Evolutionary conservation across 805 yeast species (phyloP).

Genomic region (Candida silvicultrix): DNA sequence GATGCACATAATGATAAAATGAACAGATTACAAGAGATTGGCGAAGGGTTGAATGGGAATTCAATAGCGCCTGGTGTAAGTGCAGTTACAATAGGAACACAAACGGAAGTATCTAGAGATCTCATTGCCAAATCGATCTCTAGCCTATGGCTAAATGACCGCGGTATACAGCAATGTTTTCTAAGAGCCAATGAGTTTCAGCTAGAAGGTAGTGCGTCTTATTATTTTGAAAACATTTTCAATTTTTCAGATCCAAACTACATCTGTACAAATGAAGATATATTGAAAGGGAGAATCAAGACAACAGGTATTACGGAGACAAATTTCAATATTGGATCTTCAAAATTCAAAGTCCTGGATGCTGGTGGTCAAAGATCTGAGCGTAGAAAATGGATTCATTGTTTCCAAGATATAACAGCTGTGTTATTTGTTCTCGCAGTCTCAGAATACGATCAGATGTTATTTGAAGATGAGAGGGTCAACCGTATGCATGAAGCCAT

Average conservation of each 20-base stretch:
- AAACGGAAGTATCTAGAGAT: slow-evolving; percentile 25
- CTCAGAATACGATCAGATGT: slow-evolving; percentile 85
- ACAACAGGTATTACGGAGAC: slow-evolving; percentile 95
- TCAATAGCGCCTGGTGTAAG: slow-evolving; percentile 19
- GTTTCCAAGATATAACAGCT: slow-evolving; percentile 86
- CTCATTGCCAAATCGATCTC: slow-evolving; percentile 67
- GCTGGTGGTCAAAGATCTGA: slow-evolving; percentile 97
- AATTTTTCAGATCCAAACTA: slow-evolving; percentile 62
- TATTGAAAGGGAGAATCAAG: slow-evolving; percentile 84
- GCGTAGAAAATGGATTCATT: slow-evolving; percentile 90
- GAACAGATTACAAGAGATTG: slow-evolving; percentile 10
- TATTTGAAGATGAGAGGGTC: slow-evolving; percentile 84
- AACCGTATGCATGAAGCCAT: slow-evolving; percentile 91
- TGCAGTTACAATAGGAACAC: slow-evolving; percentile 1
- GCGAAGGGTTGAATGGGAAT: slow-evolving; percentile 13
- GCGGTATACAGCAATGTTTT: slow-evolving; percentile 57
- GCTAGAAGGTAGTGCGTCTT: slow-evolving; percentile 74
- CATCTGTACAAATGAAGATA: slow-evolving; percentile 73
- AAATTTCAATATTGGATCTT: slow-evolving; percentile 58
- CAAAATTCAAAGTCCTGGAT: slow-evolving; percentile 74
- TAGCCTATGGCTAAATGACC: slow-evolving; percentile 63
- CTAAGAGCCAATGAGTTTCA: slow-evolving; percentile 70
- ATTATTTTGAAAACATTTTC: slow-evolving; percentile 69
- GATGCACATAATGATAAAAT: slow-evolving; percentile 3
- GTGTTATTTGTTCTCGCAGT: slow-evolving; percentile 85